These are phyloP conservation scores for Setomelanomma holmii DNA, from an alignment of 2,329 filamentous ascomycete species.

Conservation along the genomic window DNA sequence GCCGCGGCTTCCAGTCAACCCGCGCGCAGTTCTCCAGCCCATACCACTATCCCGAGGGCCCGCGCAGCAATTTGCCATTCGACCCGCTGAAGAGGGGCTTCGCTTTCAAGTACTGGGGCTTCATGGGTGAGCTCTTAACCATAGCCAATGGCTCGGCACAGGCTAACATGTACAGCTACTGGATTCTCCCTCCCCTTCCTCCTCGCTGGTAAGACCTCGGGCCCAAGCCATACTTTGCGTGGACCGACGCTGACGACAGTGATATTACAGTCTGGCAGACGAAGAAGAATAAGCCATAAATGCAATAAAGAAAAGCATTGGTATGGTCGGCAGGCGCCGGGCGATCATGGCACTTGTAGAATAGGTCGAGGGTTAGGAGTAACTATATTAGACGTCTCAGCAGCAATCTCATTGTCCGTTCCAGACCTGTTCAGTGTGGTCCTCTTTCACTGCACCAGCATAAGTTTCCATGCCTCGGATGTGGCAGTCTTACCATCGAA, in stretches of 20 bases:
- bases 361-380: slow-evolving; percentile 37
- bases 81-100: slow-evolving; percentile 93
- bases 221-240: not conserved
- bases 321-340: slow-evolving; percentile 21
- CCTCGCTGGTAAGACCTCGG: slow-evolving; percentile 64
- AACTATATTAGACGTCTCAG: slow-evolving; percentile 43
- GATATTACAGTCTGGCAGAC: slow-evolving; percentile 67
- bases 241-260: slow-evolving; percentile 25
- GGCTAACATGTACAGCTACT: slow-evolving; percentile 58
- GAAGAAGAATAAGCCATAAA: slow-evolving; percentile 63
- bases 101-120: slow-evolving; percentile 80
- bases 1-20: slow-evolving; percentile 93
- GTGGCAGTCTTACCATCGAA: too few species aligned
- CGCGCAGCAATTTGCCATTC: slow-evolving; percentile 94
- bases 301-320: slow-evolving; percentile 16
- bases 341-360: slow-evolving; percentile 38
- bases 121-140: slow-evolving; percentile 66
- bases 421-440: slow-evolving; percentile 9
- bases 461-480: too few species aligned
- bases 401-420: slow-evolving; percentile 47
- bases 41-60: slow-evolving; percentile 98
- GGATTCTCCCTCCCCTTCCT: slow-evolving; percentile 68
- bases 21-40: slow-evolving; percentile 84
- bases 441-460: not conserved
- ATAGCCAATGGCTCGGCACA: slow-evolving; percentile 5